phyloP scores from a whole-genome alignment of 441 rosid species.

The Gossypium laxum region DNA sequence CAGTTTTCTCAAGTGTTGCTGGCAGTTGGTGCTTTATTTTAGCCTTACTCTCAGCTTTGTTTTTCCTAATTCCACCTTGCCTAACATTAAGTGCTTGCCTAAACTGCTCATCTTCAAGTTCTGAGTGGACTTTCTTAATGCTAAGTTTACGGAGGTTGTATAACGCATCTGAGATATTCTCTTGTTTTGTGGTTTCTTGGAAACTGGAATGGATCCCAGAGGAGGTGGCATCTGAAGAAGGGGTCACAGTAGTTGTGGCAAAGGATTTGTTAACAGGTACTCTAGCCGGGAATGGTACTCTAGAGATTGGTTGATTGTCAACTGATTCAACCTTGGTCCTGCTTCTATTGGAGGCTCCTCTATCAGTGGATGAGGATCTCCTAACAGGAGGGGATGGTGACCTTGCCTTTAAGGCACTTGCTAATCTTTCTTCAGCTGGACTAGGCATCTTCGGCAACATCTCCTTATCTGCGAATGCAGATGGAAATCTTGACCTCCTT shows the following conservation, averaged over 20 bases:
- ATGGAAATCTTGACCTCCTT: conserved; percentile 64
- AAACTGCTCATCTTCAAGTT: conserved; percentile 64
- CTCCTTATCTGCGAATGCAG: conserved; percentile 55
- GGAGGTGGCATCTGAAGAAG: conserved; percentile 39
- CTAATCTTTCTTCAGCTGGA: conserved; percentile 40
- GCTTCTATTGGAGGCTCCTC: conserved; percentile 53
- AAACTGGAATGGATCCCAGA: conserved; percentile 18
- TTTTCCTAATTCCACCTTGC: conserved; percentile 66
- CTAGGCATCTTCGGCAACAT: conserved; percentile 34
- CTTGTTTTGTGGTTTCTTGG: conserved; percentile 31
- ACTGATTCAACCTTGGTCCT: conserved; percentile 44
- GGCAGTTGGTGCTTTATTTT: conserved; percentile 57
- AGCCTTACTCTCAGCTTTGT: conserved; percentile 48
- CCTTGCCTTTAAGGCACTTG: conserved; percentile 36
- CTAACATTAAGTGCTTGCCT: conserved; percentile 67
- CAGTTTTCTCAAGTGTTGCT: conserved; percentile 43
- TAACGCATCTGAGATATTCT: conserved; percentile 35
- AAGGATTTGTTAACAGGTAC: conserved; percentile 53
- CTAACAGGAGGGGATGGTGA: conserved; percentile 67
- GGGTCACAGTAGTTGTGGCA: conserved; percentile 28
- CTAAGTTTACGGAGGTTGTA: conserved; percentile 46
- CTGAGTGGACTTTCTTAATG: conserved; percentile 43
- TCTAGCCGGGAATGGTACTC: conserved; percentile 83
- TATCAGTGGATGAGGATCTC: conserved; percentile 73
- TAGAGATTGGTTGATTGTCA: conserved; percentile 46